A percentile compares a stretch with the other conserved stretches of the same genome.
Evolutionary conservation across 306 rosid species (phyloP).

Genomic region (Cicer yamashitae): DNA sequence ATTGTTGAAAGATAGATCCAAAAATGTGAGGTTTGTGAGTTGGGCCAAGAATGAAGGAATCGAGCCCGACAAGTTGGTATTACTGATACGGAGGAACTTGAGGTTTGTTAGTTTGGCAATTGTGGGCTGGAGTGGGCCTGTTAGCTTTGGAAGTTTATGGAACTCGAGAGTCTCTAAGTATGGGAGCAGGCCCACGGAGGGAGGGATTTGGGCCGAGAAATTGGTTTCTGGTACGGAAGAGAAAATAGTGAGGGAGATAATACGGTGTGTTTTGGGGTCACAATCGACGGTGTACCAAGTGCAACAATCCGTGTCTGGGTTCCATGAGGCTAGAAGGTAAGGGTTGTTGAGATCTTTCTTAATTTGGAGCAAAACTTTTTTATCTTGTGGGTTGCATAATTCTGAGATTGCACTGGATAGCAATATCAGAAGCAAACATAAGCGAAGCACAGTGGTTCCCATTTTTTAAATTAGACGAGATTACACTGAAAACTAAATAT

Average conservation of each 20-base stretch:
- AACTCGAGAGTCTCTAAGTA: constrained; percentile 56
- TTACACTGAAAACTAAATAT: too few species aligned
- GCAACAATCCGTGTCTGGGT: constrained; percentile 65
- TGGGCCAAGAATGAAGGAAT: constrained; percentile 61
- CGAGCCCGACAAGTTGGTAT: constrained; percentile 66
- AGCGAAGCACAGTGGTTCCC: not conserved
- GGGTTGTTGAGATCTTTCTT: constrained; percentile 70
- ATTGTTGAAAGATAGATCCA: constrained; percentile 62
- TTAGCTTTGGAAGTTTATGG: constrained; percentile 66
- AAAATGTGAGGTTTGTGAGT: constrained; percentile 51
- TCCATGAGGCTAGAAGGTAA: constrained; percentile 68
- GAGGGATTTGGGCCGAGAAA: constrained; percentile 66
- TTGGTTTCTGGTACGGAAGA: not conserved
- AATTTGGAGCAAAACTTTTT: constrained; percentile 62
- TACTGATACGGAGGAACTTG: constrained; percentile 48
- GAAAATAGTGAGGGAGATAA: constrained; percentile 56
- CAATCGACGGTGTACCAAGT: constrained; percentile 63
- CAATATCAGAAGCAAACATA: constrained; percentile 9
- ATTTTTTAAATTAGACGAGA: not conserved
- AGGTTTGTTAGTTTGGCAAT: constrained; percentile 62
- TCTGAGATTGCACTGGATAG: constrained; percentile 44
- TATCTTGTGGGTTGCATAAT: constrained; percentile 68
- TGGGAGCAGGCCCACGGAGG: constrained; percentile 61
- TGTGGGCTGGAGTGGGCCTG: constrained; percentile 67
- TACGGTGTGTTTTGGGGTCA: constrained; percentile 60